These are phyloP conservation scores for Pseudogymnoascus sp. DNA, from an alignment of 2,329 filamentous ascomycete genomes.

Conservation along the genomic window DNA sequence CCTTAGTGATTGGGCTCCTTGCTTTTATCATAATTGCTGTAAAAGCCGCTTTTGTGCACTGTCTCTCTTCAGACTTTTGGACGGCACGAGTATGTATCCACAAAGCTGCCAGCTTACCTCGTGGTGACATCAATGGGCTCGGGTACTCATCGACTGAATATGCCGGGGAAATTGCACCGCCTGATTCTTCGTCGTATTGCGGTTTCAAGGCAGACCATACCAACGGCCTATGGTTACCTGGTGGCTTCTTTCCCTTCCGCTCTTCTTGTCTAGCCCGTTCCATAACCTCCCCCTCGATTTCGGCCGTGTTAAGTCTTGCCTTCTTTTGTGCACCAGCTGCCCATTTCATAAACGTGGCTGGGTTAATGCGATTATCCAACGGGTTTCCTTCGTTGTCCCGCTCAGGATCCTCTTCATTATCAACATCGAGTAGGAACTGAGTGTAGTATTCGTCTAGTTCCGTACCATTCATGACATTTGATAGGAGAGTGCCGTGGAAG, in stretches of 20 bases:
- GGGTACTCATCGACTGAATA: conserved; percentile 15
- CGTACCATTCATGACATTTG: conserved; percentile 15
- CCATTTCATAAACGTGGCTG: conserved; percentile 38
- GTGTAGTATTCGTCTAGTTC: conserved; percentile 20
- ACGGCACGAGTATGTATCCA: not conserved
- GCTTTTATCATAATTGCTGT: no score
- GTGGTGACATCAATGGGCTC: conserved; percentile 15
- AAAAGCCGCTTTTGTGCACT: not conserved
- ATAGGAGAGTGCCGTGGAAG: conserved; percentile 2
- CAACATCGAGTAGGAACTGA: conserved; percentile 26
- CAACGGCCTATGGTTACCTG: conserved; percentile 19
- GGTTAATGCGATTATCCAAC: conserved; percentile 32
- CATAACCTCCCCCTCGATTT: conserved; percentile 51
- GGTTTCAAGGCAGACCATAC: conserved; percentile 3
- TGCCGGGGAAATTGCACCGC: conserved; percentile 17
- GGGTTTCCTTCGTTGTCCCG: conserved; percentile 31
- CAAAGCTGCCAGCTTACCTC: conserved; percentile 14
- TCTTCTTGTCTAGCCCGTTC: conserved; percentile 48
- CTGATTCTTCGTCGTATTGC: conserved; percentile 24
- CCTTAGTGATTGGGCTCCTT: no score
- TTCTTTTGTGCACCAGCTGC: conserved; percentile 26
- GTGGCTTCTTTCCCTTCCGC: conserved; percentile 13
- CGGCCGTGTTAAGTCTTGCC: conserved; percentile 30
- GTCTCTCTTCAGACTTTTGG: not conserved
- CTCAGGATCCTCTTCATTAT: conserved; percentile 26